phyloP scores from a whole-genome alignment of 352 stramenopile species.

The Ophiocytium majus region DNA sequence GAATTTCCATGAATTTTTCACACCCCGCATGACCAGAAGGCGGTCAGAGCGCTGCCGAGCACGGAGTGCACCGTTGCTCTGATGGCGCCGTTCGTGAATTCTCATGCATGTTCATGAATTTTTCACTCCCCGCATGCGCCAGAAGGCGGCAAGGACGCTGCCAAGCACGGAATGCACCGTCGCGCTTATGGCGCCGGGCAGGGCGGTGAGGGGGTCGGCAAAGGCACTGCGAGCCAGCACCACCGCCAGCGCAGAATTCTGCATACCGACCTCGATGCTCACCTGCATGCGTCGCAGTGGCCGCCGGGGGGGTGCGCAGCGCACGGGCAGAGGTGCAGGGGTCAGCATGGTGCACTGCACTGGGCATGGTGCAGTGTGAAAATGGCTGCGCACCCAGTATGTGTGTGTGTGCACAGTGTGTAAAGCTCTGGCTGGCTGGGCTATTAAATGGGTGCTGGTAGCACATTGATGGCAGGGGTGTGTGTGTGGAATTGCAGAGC shows the following conservation, averaged over 20 bases:
- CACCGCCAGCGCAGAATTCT: constrained; percentile 75
- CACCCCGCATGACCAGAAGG: constrained; percentile 62
- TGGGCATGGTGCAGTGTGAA: too few relatives aligned
- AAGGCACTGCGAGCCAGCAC: constrained; percentile 70
- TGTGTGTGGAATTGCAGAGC: too few relatives aligned
- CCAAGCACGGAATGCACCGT: constrained; percentile 71
- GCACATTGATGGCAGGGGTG: too few relatives aligned
- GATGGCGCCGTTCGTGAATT: too few relatives aligned
- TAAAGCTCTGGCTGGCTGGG: too few relatives aligned
- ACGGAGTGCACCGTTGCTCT: constrained; percentile 69
- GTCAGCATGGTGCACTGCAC: too few relatives aligned
- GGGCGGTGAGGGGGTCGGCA: constrained; percentile 63
- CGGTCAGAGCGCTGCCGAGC: constrained; percentile 68
- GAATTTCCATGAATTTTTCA: neutral
- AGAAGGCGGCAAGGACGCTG: constrained; percentile 68
- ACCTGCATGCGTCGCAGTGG: too few relatives aligned
- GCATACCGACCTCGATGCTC: constrained; percentile 64
- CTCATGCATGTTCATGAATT: neutral
- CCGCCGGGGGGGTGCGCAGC: too few relatives aligned
- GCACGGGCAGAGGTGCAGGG: too few relatives aligned
- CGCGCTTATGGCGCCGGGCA: constrained; percentile 71
- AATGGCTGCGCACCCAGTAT: too few relatives aligned
- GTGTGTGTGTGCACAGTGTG: too few relatives aligned
- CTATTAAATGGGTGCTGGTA: too few relatives aligned
- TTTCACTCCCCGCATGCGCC: constrained; percentile 55